Conservation (phyloP, 2,329 filamentous ascomycete species). For the Ceratocystis ficicola region DNA sequence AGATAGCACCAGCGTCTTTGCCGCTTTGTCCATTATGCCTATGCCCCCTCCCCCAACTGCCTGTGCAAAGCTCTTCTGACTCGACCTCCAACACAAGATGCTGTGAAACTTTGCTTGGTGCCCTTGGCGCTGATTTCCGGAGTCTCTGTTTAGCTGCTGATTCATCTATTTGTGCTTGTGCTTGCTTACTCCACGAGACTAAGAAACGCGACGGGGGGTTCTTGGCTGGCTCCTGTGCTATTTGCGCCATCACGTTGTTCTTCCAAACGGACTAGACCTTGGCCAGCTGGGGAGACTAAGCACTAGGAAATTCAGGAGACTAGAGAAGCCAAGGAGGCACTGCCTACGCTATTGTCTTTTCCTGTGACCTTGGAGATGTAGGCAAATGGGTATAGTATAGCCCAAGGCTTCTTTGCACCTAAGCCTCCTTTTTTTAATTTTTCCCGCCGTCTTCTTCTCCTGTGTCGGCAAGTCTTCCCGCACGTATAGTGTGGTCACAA, state of each 20-base stretch:
- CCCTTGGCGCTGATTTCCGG: too few relatives aligned
- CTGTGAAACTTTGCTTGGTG: too few relatives aligned
- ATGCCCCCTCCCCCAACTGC: not conserved
- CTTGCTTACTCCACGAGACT: not conserved
- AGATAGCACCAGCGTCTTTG: not conserved
- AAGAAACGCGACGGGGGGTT: not conserved
- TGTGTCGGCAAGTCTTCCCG: not conserved
- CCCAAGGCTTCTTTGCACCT: not conserved
- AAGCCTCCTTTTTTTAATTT: not conserved
- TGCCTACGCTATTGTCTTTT: not conserved
- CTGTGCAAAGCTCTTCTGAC: not conserved
- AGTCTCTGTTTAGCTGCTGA: too few relatives aligned
- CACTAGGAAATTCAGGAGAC: not conserved
- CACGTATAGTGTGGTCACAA: not conserved
- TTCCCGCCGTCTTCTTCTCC: not conserved
- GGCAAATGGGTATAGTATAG: not conserved
- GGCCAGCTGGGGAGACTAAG: not conserved
- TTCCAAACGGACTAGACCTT: not conserved
- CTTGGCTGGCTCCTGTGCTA: not conserved
- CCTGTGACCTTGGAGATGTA: not conserved
- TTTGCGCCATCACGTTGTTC: conserved; percentile 4
- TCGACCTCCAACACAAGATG: not conserved
- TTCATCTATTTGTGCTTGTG: not conserved
- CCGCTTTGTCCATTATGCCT: not conserved
- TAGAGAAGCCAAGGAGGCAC: not conserved